Evolutionary conservation across 768 basidiomycete species (phyloP).

Genomic region (Zangia roseola): DNA sequence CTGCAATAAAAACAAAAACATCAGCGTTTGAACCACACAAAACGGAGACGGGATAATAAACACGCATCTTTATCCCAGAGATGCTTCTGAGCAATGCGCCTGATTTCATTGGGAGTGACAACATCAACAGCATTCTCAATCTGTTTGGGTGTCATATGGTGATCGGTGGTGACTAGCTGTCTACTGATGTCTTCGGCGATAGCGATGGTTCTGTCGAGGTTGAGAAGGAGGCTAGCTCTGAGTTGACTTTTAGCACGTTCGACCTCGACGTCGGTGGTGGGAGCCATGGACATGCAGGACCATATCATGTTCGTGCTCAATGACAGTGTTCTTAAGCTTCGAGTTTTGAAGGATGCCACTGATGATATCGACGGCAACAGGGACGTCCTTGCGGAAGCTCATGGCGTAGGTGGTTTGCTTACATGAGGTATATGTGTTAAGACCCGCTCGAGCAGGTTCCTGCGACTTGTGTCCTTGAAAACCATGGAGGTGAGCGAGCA

Average conservation of each 20-base stretch:
- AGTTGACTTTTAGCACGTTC: constrained; percentile 98
- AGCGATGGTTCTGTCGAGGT: constrained; percentile 93
- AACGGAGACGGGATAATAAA: constrained; percentile 24
- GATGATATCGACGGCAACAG: constrained; percentile 91
- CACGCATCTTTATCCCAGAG: constrained; percentile 92
- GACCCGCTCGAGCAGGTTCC: constrained; percentile 86
- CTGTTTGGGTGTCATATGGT: constrained; percentile 86
- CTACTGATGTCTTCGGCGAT: constrained; percentile 98
- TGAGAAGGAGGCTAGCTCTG: constrained; percentile 88
- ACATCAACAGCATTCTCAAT: constrained; percentile 92
- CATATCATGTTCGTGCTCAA: constrained; percentile 96
- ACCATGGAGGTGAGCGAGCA: too few species aligned
- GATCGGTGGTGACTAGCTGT: constrained; percentile 93
- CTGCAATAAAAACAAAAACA: constrained; percentile 70
- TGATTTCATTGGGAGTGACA: constrained; percentile 85
- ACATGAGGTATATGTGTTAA: constrained; percentile 97
- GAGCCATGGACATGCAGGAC: constrained; percentile 90
- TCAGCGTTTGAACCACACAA: constrained; percentile 2
- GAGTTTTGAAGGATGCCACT: constrained; percentile 97
- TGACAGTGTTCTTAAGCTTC: constrained; percentile 80
- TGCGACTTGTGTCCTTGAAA: constrained; percentile 91
- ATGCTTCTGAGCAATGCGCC: constrained; percentile 93
- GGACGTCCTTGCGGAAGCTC: constrained; percentile 94
- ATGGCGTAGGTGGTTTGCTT: constrained; percentile 99
- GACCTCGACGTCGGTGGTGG: constrained; percentile 81